phyloP scores from a whole-genome alignment of 305 asterid species.

The Stenogyne calaminthoides region DNA sequence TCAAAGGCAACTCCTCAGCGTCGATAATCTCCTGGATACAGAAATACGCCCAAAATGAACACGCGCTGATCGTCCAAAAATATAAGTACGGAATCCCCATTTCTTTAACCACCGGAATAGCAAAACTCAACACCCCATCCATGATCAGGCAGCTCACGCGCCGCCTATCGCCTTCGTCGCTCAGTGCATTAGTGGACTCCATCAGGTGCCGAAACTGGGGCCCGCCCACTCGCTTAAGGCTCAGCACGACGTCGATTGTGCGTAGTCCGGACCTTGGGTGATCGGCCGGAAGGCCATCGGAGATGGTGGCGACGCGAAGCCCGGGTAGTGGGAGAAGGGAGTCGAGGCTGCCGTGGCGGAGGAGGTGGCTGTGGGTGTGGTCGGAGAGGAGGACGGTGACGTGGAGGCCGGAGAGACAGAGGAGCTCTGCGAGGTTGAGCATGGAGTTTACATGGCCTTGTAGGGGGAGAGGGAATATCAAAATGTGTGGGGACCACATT shows the following conservation, averaged over 20 bases:
- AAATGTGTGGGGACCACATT: slow-evolving; percentile 33
- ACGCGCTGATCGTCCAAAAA: slow-evolving; percentile 52
- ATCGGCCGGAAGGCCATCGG: slow-evolving; percentile 44
- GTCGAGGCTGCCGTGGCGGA: slow-evolving; percentile 32
- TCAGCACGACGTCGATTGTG: slow-evolving; percentile 13
- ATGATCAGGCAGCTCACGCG: slow-evolving; percentile 39
- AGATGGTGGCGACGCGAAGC: slow-evolving; percentile 34
- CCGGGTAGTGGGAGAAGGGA: slow-evolving; percentile 31
- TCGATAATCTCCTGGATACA: slow-evolving; percentile 40
- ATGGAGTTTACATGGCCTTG: slow-evolving; percentile 41
- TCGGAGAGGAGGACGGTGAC: slow-evolving; percentile 42
- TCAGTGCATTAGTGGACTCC: slow-evolving; percentile 27
- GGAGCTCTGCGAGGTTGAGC: slow-evolving; percentile 33
- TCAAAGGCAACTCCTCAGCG: slow-evolving; percentile 30
- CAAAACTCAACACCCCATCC: slow-evolving; percentile 39
- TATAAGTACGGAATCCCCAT: slow-evolving; percentile 34
- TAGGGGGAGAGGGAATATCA: slow-evolving; percentile 39
- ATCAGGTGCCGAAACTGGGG: slow-evolving; percentile 37
- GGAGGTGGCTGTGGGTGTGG: slow-evolving; percentile 39
- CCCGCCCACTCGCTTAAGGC: slow-evolving; percentile 23
- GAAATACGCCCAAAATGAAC: slow-evolving; percentile 54
- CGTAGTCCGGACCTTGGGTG: slow-evolving; percentile 36
- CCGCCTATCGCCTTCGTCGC: slow-evolving; percentile 26
- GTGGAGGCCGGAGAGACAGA: slow-evolving; percentile 37
- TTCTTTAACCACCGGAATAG: slow-evolving; percentile 30